Evolutionary conservation across 768 basidiomycete genomes (phyloP), one percentile per base, ranked within the genome.

Genomic region (Lactifluus piperatus): DNA sequence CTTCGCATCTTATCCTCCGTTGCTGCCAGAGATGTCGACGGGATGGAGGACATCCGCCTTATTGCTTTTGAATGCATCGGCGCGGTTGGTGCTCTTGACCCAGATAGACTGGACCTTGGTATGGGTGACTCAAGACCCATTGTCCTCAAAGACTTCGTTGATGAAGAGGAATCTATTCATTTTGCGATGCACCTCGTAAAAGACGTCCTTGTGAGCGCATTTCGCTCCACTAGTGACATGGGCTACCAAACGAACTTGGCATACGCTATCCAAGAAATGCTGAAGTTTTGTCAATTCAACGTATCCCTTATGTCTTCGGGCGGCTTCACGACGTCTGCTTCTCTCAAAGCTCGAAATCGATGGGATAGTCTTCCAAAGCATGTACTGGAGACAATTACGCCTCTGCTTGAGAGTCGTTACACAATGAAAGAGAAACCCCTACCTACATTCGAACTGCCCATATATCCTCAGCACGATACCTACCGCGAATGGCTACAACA

Each of bases 401-500:
- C 95, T 0, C 76, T 98, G 20, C 79, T 97, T 13, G 87, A 84
- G 60, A 78, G 80, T 41, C 79, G 81, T 68, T 77, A 78, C 4
- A 72, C 85, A 16, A 75, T 76, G 16, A 75, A 78, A 27, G 75
- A 74, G 30, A 62, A 69, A 3, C 60, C 67, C 2, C 56, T 66
- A 3, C 60, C 60, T 8, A 66, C 70, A 2, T 67, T 71, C 2
- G 74, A 75, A 51, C 81, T 85, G 63, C 94, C 95, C 2, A 84
- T 98, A 56, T 99, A 97, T 72, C 78, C 81, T 0, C 72, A 73
- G 5, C 79, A 84, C 57, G 70, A 81, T 2, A 95, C 92, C 0
- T 99, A 97, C 71, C 84, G 94, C 43, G 94, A 98, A 71, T 99
- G 97, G 97, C 81, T 98, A 34, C 93, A 95, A 64, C 69, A 81